Evolutionary conservation across 2,329 filamentous ascomycete genomes (phyloP), one percentile per base, ranked within the genome.

Genomic region (Cryphonectria radicalis): DNA sequence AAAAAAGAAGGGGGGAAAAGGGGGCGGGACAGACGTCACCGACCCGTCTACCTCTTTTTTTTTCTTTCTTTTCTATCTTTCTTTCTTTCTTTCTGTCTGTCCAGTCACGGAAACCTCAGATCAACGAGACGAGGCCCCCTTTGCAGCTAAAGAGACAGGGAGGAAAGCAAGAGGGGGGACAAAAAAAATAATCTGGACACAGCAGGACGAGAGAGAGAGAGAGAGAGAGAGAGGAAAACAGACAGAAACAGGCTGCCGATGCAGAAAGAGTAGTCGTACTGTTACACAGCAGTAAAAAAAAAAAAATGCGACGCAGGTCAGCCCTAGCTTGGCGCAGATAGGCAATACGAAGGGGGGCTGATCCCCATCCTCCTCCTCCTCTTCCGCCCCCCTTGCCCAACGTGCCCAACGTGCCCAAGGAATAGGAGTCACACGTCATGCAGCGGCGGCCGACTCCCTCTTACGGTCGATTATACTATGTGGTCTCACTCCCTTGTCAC

Each of bases 401-500:
- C 28, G 28, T 32, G 37, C 8, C 37, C 37, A 40, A 40, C 8
- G 37, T 40, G 37, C 10, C 10, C 53, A 5, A 32, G 14, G 28
- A 59, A 32, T 28, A 53, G 14, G 55, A 32, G 28, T 32, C 55
- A 59, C 55, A 59, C 55, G 55, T 59, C 55, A 59, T 59, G 25
- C 53, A 57, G 13, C 55, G 10, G 37, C 37, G 37, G 13, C 55
- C 28, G 25, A 57, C 53, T 40, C 37, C 11, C 37, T 40, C 53
- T 28, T 59, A 28, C 55, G 11, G 11, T 32, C 11, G 55, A 40
- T 40, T 1, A 40, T 40, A 40, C 37, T 11, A 40, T 40, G 37
- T 40, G 11, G 37, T 40, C 25, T 40, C 25, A 19, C 7, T 32
- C 13, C n/a, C 25, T 55, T n/a, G 50, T 53, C 22, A 7, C 50